Conservation (phyloP, 352 stramenopile species). For the Phytophthora aleatoria region DNA sequence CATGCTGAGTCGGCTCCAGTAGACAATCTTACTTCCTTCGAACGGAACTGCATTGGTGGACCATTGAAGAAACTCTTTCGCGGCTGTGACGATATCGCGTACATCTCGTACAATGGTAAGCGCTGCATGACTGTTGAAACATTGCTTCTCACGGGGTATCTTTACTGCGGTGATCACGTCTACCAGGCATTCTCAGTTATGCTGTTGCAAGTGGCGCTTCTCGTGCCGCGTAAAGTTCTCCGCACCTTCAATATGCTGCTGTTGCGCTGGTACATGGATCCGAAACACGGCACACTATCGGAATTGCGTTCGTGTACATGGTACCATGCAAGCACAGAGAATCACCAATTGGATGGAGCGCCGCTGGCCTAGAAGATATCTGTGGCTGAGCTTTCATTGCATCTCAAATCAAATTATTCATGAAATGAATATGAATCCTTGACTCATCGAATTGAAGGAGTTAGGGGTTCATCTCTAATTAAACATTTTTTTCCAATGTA, state of each 20-base stretch:
- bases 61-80: slow-evolving; percentile 24
- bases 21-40: slow-evolving; percentile 14
- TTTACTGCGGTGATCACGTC: slow-evolving; percentile 18
- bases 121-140: slow-evolving; percentile 22
- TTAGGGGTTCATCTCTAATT: no score
- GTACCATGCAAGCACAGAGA: slow-evolving; percentile 25
- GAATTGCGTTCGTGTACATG: slow-evolving; percentile 24
- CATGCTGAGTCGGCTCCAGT: not conserved
- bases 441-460: no score
- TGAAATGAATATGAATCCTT: no score
- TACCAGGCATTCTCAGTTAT: slow-evolving; percentile 7
- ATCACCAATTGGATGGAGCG: slow-evolving; percentile 11
- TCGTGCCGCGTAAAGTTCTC: slow-evolving; percentile 21
- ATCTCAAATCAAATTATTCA: no score
- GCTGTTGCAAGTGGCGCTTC: slow-evolving; percentile 10
- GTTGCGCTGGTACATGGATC: slow-evolving; percentile 25
- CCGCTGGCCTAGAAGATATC: not conserved
- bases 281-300: slow-evolving; percentile 2
- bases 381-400: no score
- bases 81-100: slow-evolving; percentile 24
- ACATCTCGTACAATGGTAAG: slow-evolving; percentile 16
- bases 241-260: slow-evolving; percentile 31
- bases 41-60: slow-evolving; percentile 20
- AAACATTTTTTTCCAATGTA: no score
- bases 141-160: slow-evolving; percentile 21